These are phyloP conservation scores for Staphylotrichum tortipilum DNA, from an alignment of 495 filamentous ascomycete genomes.

Conservation along the genomic window DNA sequence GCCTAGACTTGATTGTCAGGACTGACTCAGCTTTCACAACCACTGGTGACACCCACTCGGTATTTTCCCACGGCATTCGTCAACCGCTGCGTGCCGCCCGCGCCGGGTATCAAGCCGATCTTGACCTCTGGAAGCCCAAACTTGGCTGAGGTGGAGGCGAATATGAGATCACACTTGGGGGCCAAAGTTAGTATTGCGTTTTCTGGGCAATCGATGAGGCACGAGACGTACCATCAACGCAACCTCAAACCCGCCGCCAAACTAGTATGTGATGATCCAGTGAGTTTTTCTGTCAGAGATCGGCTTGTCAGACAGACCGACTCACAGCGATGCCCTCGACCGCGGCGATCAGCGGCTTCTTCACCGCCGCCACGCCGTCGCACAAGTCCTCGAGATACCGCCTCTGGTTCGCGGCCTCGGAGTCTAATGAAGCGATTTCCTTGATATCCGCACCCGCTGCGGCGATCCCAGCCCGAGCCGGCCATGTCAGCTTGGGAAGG, in stretches of 20 bases:
- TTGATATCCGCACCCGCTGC: neutral
- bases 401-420: neutral
- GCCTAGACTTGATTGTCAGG: neutral
- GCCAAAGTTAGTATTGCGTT: constrained; percentile 14
- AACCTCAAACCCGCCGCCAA: constrained; percentile 32
- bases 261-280: too few species aligned
- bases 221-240: constrained; percentile 21
- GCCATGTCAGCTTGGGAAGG: neutral
- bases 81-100: constrained; percentile 36
- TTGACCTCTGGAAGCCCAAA: constrained; percentile 39
- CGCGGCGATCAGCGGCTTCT: constrained; percentile 29
- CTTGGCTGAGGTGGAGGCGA: constrained; percentile 20
- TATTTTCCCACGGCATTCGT: constrained; percentile 33
- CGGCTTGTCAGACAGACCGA: neutral
- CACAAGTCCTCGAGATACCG: constrained; percentile 31
- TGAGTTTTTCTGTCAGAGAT: too few species aligned
- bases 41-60: constrained; percentile 14
- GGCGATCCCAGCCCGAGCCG: too few species aligned
- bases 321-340: constrained; percentile 28
- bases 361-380: constrained; percentile 21
- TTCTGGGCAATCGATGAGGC: neutral
- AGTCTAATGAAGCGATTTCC: neutral
- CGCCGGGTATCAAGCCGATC: constrained; percentile 36
- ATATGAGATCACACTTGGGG: constrained; percentile 39
- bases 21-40: neutral